phyloP scores from a whole-genome alignment of 129 eudicot species.

The Kitagawia praeruptora region DNA sequence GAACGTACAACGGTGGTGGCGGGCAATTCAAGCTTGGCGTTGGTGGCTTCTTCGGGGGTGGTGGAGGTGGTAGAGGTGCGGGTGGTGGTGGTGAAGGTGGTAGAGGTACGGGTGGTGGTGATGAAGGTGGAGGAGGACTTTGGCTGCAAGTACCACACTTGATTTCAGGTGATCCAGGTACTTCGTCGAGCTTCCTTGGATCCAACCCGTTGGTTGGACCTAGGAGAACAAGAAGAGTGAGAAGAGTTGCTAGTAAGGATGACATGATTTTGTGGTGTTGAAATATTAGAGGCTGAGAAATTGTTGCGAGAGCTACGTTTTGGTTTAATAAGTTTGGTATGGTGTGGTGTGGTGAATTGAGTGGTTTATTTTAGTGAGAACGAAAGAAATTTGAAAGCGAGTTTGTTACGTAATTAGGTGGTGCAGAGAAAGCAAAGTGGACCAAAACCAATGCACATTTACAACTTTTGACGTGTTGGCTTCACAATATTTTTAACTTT shows the following conservation, averaged over 20 bases:
- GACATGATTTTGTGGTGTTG: not conserved
- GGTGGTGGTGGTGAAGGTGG: not conserved
- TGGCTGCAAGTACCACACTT: slow-evolving; percentile 62
- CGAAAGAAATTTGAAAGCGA: not conserved
- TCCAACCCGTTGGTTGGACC: slow-evolving; percentile 18
- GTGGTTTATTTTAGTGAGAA: not conserved
- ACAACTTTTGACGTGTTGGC: not conserved
- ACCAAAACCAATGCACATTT: not conserved
- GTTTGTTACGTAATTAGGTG: not conserved
- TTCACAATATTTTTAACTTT: not conserved
- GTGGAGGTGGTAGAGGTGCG: not conserved
- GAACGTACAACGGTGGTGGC: not conserved
- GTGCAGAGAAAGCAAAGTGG: not conserved
- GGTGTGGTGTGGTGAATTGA: not conserved
- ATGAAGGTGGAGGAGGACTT: slow-evolving; percentile 22
- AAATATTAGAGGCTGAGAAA: not conserved
- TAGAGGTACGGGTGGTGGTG: not conserved
- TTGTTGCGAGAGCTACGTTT: not conserved
- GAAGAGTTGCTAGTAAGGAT: slow-evolving; percentile 9
- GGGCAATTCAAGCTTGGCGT: slow-evolving; percentile 1
- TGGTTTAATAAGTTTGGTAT: not conserved
- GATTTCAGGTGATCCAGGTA: slow-evolving; percentile 33
- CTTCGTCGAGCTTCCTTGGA: slow-evolving; percentile 38
- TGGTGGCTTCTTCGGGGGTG: not conserved
- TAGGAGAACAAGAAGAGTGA: slow-evolving; percentile 16